Percentiles rank a stretch among this genome's conserved stretches.
phyloP scores from a whole-genome alignment of 441 rosid genomes.

The Aquilaria agallochum region DNA sequence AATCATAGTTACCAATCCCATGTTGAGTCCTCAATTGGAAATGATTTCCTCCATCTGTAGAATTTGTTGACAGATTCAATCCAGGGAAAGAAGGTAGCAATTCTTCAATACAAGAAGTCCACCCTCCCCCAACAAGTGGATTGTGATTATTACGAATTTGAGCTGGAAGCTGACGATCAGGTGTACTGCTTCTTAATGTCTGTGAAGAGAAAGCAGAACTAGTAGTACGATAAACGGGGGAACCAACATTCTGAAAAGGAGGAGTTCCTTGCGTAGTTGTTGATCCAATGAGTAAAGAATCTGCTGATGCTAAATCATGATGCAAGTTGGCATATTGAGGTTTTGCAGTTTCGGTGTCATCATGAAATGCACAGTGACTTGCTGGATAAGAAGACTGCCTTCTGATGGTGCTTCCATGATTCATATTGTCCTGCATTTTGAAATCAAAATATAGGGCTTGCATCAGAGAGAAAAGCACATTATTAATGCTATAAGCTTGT shows the following conservation, averaged over 20 bases:
- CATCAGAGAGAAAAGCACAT: not conserved
- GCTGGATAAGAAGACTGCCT: slow-evolving; percentile 60
- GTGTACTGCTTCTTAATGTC: slow-evolving; percentile 61
- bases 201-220: slow-evolving; percentile 63
- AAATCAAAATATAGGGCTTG: slow-evolving; percentile 15
- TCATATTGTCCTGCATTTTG: slow-evolving; percentile 52
- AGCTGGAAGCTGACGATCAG: slow-evolving; percentile 58
- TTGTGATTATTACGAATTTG: slow-evolving; percentile 60
- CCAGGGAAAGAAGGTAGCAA: slow-evolving; percentile 57
- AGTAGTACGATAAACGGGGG: slow-evolving; percentile 48
- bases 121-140: slow-evolving; percentile 55
- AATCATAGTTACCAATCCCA: slow-evolving; percentile 36
- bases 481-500: too few species aligned
- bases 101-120: slow-evolving; percentile 46
- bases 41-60: slow-evolving; percentile 34
- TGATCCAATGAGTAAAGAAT: slow-evolving; percentile 25
- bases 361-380: slow-evolving; percentile 53
- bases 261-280: slow-evolving; percentile 27
- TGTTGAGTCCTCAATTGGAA: slow-evolving; percentile 22
- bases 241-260: slow-evolving; percentile 26
- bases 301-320: slow-evolving; percentile 31
- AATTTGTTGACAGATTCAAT: slow-evolving; percentile 47
- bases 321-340: slow-evolving; percentile 40
- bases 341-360: slow-evolving; percentile 38
- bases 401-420: slow-evolving; percentile 30